These are phyloP conservation scores for Pythium monospermum DNA, from an alignment of 352 stramenopile species.

Conservation along the genomic window DNA sequence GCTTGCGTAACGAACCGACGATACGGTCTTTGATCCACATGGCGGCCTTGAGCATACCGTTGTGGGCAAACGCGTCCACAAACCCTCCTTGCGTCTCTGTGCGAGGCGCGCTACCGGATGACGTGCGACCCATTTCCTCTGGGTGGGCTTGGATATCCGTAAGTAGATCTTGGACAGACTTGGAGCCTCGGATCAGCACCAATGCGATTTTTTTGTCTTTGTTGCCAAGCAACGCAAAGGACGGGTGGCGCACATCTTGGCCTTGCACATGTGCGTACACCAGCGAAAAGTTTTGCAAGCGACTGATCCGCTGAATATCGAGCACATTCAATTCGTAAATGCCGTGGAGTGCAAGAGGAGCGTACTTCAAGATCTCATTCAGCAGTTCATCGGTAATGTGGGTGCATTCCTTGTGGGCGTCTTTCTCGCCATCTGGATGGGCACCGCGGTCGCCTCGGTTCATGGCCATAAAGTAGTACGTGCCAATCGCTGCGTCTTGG, in stretches of 20 bases:
- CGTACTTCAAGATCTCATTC: slow-evolving; percentile 65
- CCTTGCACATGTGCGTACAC: slow-evolving; percentile 82
- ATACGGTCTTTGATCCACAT: slow-evolving; percentile 88
- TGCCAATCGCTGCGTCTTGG: slow-evolving; percentile 80
- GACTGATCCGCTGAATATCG: slow-evolving; percentile 81
- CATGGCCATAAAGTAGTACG: slow-evolving; percentile 89
- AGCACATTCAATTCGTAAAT: slow-evolving; percentile 84
- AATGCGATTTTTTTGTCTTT: slow-evolving; percentile 77
- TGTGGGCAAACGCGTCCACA: slow-evolving; percentile 83
- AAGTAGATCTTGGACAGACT: slow-evolving; percentile 81
- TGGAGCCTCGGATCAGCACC: slow-evolving; percentile 76
- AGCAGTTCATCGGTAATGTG: slow-evolving; percentile 68
- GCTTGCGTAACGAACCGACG: slow-evolving; percentile 59
- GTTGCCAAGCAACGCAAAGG: slow-evolving; percentile 72
- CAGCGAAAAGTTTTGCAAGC: slow-evolving; percentile 69
- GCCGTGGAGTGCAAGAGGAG: slow-evolving; percentile 69
- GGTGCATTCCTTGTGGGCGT: slow-evolving; percentile 48
- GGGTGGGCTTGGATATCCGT: slow-evolving; percentile 83
- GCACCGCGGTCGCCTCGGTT: slow-evolving; percentile 77
- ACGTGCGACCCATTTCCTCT: slow-evolving; percentile 59
- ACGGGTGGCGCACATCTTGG: slow-evolving; percentile 75
- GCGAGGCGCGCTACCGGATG: slow-evolving; percentile 27
- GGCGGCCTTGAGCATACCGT: slow-evolving; percentile 81
- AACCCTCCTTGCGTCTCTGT: slow-evolving; percentile 59
- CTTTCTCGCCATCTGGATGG: slow-evolving; percentile 54